phyloP scores from a whole-genome alignment of 768 basidiomycete species.

The Kwoniella europaea region DNA sequence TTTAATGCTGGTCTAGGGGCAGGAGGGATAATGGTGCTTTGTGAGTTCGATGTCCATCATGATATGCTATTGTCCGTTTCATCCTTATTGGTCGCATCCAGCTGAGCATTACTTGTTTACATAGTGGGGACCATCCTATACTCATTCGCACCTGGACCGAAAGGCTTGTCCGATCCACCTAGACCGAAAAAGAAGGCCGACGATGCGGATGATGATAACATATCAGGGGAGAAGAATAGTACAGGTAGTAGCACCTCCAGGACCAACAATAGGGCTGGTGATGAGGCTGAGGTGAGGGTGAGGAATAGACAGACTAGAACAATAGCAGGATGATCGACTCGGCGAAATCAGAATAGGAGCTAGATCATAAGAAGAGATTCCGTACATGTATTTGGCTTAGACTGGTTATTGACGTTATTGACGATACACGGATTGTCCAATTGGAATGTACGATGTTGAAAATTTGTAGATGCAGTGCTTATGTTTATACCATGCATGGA shows the following conservation, averaged over 20 bases:
- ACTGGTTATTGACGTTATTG: no score
- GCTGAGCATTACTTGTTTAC: no score
- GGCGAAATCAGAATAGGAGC: neutral
- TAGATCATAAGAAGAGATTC: neutral
- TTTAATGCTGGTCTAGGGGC: conserved; percentile 70
- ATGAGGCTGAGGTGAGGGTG: neutral
- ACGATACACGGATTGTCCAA: neutral
- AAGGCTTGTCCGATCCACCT: neutral
- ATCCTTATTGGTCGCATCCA: no score
- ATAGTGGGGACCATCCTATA: conserved; percentile 24
- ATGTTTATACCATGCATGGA: conserved; percentile 4
- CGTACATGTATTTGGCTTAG: neutral
- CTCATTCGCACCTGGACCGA: conserved; percentile 23
- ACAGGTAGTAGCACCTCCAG: neutral
- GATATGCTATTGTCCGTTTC: no score
- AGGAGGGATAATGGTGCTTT: conserved; percentile 76
- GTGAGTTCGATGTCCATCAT: conserved; percentile 35
- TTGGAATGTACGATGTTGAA: neutral
- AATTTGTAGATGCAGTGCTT: neutral
- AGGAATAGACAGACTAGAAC: neutral
- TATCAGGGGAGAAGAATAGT: neutral
- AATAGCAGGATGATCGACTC: neutral
- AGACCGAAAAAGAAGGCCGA: neutral
- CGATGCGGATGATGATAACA: neutral
- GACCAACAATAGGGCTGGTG: neutral